Conservation (phyloP, 2,329 filamentous ascomycete genomes). For the Penicillium sumatraense region DNA sequence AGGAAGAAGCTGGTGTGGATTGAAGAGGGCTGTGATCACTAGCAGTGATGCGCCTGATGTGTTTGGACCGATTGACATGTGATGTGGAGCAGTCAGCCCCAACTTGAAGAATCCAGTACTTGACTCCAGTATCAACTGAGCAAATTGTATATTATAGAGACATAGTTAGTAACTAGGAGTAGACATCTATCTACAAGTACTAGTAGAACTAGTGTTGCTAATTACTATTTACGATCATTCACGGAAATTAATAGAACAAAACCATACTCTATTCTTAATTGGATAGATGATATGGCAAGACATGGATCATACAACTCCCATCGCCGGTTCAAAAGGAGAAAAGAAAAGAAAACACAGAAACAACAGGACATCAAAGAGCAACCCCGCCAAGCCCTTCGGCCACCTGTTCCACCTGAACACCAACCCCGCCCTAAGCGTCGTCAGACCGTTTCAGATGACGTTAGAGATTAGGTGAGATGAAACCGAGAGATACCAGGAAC, state of each 20-base stretch:
- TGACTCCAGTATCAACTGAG: background rate
- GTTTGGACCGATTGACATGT: background rate
- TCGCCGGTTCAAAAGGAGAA: no score
- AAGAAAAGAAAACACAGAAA: slow-evolving; percentile 2
- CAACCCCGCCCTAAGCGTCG: slow-evolving; percentile 28
- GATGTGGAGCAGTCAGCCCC: background rate
- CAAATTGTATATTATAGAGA: no score
- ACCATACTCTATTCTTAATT: slow-evolving; percentile 16
- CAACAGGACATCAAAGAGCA: slow-evolving; percentile 31
- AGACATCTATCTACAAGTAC: background rate
- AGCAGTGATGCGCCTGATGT: background rate
- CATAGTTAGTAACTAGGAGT: no score
- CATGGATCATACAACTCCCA: slow-evolving; percentile 2
- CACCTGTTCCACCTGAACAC: slow-evolving; percentile 36
- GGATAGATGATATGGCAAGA: slow-evolving; percentile 23
- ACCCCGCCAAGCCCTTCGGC: slow-evolving; percentile 29
- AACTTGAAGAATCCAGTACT: background rate
- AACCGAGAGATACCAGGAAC: slow-evolving; percentile 29
- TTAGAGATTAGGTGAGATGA: slow-evolving; percentile 33
- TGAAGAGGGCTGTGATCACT: no score
- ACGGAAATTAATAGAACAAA: background rate
- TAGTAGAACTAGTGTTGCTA: background rate
- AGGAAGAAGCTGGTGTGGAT: background rate
- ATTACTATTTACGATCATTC: background rate
- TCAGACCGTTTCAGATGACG: slow-evolving; percentile 29